phyloP scores from a whole-genome alignment of 2,329 filamentous ascomycete species.

The Emericellopsis cladophorae region DNA sequence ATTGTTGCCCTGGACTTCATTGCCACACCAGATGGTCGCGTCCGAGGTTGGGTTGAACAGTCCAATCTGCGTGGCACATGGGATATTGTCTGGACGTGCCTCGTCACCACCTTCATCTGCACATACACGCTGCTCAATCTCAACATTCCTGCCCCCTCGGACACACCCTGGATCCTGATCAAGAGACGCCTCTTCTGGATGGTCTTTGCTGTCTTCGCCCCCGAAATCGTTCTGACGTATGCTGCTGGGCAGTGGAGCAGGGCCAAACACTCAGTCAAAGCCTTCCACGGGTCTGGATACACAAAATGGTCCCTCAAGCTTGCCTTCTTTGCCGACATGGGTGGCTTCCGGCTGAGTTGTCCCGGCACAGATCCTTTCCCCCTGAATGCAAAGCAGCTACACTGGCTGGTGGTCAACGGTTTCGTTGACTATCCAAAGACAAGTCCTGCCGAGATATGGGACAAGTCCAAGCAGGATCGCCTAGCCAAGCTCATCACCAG shows the following conservation, averaged over 20 bases:
- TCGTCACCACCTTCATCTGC: constrained; percentile 16
- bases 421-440: constrained; percentile 6
- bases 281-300: constrained; percentile 7
- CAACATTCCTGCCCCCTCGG: constrained; percentile 11
- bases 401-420: constrained; percentile 7
- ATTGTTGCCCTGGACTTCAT: background rate
- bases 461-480: constrained; percentile 11
- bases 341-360: constrained; percentile 10
- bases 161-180: constrained; percentile 3
- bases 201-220: constrained; percentile 8
- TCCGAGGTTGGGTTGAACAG: background rate
- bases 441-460: constrained; percentile 7
- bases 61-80: constrained; percentile 12
- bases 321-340: constrained; percentile 14
- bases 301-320: constrained; percentile 10
- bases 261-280: constrained; percentile 6
- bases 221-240: constrained; percentile 8
- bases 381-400: constrained; percentile 5
- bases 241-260: constrained; percentile 10
- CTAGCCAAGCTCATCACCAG: constrained; percentile 8
- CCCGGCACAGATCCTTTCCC: constrained; percentile 8
- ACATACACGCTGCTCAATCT: constrained; percentile 16
- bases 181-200: constrained; percentile 6
- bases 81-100: constrained; percentile 17
- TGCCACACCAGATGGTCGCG: background rate